Percentiles rank a stretch among this genome's conserved stretches.
phyloP scores from a whole-genome alignment of 495 filamentous ascomycete species.

The Podospora pseudocomata region DNA sequence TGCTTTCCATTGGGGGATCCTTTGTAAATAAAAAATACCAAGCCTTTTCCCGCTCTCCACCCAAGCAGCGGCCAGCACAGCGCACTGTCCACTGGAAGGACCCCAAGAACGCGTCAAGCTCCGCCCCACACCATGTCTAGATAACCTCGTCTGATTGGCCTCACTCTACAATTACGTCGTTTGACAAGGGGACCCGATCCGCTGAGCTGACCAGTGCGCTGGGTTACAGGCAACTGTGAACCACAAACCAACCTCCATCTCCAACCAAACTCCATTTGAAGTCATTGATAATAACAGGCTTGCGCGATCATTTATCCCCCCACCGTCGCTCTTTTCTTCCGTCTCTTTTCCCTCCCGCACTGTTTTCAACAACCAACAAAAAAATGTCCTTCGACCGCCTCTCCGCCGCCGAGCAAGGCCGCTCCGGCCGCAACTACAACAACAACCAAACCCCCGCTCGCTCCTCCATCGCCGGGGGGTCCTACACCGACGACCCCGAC shows the following conservation, averaged over 20 bases:
- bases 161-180: neutral
- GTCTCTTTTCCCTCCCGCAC: neutral
- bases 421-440: conserved; percentile 26
- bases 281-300: neutral
- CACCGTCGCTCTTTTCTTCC: neutral
- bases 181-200: neutral
- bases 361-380: neutral
- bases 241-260: neutral
- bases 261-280: neutral
- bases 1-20: neutral
- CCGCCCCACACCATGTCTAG: neutral
- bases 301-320: neutral
- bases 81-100: neutral
- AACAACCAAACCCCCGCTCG: neutral
- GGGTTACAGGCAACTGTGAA: conserved; percentile 1
- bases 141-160: neutral
- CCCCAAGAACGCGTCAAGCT: neutral
- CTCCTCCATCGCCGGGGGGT: conserved; percentile 32
- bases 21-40: conserved; percentile 11
- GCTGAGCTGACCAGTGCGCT: neutral
- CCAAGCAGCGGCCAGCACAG: neutral
- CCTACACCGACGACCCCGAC: conserved; percentile 90
- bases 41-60: neutral
- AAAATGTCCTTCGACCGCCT: conserved; percentile 89
- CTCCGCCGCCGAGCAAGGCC: conserved; percentile 70